phyloP scores from a whole-genome alignment of 257 asterid species.

The Solanum corneliomulleri region DNA sequence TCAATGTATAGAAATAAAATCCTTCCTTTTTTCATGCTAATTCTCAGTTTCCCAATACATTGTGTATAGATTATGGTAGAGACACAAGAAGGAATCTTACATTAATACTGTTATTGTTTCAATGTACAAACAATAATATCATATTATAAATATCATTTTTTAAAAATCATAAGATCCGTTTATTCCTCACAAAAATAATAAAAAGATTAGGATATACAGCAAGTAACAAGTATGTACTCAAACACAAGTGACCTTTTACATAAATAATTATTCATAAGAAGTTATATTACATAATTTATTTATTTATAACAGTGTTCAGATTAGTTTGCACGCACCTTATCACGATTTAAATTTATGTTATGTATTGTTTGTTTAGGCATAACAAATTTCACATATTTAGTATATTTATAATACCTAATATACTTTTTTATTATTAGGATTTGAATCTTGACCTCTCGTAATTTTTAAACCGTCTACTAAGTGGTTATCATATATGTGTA shows the following conservation, averaged over 20 bases:
- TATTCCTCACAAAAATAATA: not conserved
- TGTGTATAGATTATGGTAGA: not conserved
- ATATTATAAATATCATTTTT: not conserved
- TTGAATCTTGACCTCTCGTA: not conserved
- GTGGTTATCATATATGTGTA: not conserved
- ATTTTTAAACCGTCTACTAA: not conserved
- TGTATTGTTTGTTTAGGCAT: not conserved
- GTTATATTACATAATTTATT: not conserved
- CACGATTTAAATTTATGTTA: not conserved
- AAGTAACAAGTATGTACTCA: not conserved
- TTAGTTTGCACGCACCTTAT: not conserved
- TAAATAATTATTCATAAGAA: not conserved
- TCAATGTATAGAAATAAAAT: not conserved
- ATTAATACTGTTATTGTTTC: slow-evolving; percentile 1
- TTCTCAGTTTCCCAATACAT: slow-evolving; percentile 7
- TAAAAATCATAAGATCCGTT: not conserved
- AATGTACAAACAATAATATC: not conserved
- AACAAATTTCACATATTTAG: not conserved
- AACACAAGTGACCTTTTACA: not conserved
- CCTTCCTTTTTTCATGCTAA: not conserved
- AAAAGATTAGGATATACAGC: not conserved
- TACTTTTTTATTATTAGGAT: not conserved
- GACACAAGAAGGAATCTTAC: slow-evolving; percentile 11
- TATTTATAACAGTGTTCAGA: not conserved
- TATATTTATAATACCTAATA: too few relatives aligned